A percentile compares a stretch with the other conserved stretches of the same genome.
These are phyloP conservation scores for Chenopodium album DNA, from an alignment of 148 eudicot species.

Conservation along the genomic window DNA sequence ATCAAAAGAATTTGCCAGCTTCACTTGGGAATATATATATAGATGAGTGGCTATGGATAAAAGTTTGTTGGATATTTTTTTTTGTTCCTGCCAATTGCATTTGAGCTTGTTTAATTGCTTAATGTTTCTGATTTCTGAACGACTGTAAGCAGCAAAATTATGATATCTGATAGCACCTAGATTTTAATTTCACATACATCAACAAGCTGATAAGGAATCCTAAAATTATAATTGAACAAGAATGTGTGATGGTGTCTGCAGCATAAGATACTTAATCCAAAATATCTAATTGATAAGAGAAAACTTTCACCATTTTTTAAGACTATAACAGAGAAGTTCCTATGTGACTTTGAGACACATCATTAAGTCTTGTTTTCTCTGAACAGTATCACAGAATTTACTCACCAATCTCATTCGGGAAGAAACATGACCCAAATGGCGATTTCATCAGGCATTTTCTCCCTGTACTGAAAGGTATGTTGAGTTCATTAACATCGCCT, in stretches of 20 bases:
- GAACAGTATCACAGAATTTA: conserved; percentile 81
- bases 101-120: not conserved
- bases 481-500: not conserved
- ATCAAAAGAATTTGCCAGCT: too few relatives aligned
- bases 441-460: conserved; percentile 81
- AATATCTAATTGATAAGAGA: too few relatives aligned
- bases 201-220: not conserved
- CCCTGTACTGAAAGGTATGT: conserved; percentile 74
- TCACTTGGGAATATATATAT: not conserved
- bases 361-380: conserved; percentile 2
- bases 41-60: not conserved
- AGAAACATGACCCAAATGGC: conserved; percentile 83
- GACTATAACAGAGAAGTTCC: too few relatives aligned
- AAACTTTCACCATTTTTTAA: too few relatives aligned
- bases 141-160: not conserved
- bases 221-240: not conserved
- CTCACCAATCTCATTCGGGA: conserved; percentile 87
- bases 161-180: not conserved
- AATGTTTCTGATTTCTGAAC: not conserved
- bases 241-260: not conserved
- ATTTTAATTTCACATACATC: not conserved
- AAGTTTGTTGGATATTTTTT: not conserved
- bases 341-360: not conserved
- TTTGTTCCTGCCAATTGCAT: not conserved
- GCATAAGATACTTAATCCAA: not conserved